phyloP scores from a whole-genome alignment of 768 basidiomycete species.

The Hygrocybe punicea region DNA sequence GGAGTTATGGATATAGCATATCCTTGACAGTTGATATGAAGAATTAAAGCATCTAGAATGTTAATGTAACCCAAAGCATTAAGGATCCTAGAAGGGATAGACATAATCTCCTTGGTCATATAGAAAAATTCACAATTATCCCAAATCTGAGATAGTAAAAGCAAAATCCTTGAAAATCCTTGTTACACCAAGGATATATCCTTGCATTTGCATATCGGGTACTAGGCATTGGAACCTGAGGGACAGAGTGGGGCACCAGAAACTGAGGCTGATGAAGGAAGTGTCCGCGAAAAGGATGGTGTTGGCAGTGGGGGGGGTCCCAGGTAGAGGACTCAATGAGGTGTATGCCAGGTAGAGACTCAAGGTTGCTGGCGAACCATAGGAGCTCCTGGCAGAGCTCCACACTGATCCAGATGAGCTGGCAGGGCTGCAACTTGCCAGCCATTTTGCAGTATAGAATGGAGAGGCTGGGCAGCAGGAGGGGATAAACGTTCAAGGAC shows the following conservation, averaged over 20 bases:
- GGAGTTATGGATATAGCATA: too few relatives aligned
- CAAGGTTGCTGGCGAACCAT: conserved; percentile 30
- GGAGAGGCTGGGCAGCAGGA: conserved; percentile 26
- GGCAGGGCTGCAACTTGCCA: conserved; percentile 16
- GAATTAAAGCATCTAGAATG: too few relatives aligned
- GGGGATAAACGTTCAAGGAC: conserved; percentile 11
- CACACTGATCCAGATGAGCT: conserved; percentile 23
- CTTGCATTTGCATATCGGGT: too few relatives aligned
- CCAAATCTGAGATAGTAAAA: too few relatives aligned
- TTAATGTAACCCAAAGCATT: too few relatives aligned
- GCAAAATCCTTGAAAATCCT: too few relatives aligned
- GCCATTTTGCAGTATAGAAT: conserved; percentile 31
- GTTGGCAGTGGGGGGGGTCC: conserved; percentile 11
- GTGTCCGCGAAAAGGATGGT: conserved; percentile 22
- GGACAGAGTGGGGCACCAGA: conserved; percentile 23
- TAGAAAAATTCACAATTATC: too few relatives aligned
- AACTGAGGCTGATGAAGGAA: conserved; percentile 12
- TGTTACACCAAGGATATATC: too few relatives aligned
- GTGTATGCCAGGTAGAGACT: conserved; percentile 14
- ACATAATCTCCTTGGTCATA: too few relatives aligned
- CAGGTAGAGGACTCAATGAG: conserved; percentile 20
- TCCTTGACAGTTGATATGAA: too few relatives aligned
- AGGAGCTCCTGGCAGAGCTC: conserved; percentile 21
- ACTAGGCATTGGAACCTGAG: conserved; percentile 9
- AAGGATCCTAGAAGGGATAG: too few relatives aligned